Evolutionary conservation across 108 stramenopile species (phyloP), one percentile per base, ranked within the genome.

Genomic region (Pelagomonas calceolata): DNA sequence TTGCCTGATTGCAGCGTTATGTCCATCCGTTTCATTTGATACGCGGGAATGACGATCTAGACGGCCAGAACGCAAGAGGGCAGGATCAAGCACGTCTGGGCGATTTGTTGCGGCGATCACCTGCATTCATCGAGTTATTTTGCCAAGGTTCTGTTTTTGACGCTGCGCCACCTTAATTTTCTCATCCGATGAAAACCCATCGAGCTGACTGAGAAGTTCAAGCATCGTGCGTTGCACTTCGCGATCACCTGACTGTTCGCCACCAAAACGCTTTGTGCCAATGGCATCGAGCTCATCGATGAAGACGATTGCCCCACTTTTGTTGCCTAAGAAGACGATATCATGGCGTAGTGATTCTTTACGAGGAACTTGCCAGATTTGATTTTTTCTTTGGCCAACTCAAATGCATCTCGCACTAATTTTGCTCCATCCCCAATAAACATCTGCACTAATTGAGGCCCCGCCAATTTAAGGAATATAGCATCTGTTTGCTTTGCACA

Each of bases 141-240:
- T 78, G 75, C 32, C 17, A 21, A 21, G 51, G 51, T 15, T 15
- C 15, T 15, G 15, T 15, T 51, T 51, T 21, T 21, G 51, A 51
- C 15, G 63, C 63, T 29, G 63, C 29, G 63, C 26, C 66, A 97
- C 97, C 90, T 99, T 99, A 84, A 99, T 96, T 87, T 95, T 97
- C 69, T 96, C 95, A 75, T 97, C 95, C 65, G 87, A 88, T 39
- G 82, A 80, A 81, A 99, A 99, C 26, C 98, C 98, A 78, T 97
- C 98, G 66, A 99, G 80, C 85, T 99, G 98, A 83, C 88, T 92
- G 68, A 99, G 86, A 31, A 99, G 89, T 80, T 99, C 98, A 65
- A 99, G 85, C 98, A 99, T 99, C 74, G 98, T 99, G 64, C 98
- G 91, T 82, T 99, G 98, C 29, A 99, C 98, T 85, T 99, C 98